phyloP scores from a whole-genome alignment of 352 stramenopile genomes.

The Achlya hypogyna region DNA sequence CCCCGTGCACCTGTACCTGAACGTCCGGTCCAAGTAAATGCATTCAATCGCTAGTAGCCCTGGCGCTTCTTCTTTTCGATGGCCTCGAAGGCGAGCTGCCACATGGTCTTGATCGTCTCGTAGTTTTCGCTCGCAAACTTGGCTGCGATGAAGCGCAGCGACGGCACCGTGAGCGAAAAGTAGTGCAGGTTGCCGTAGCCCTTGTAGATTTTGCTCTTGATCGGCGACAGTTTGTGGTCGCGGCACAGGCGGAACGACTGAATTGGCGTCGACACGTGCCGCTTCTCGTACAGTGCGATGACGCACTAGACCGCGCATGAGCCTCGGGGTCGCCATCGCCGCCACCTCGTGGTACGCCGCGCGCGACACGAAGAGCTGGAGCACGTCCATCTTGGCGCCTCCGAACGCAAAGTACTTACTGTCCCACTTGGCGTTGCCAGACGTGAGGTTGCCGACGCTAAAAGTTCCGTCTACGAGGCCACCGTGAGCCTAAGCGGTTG shows the following conservation, averaged over 20 bases:
- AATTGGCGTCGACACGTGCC: conserved; percentile 70
- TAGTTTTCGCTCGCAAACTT: conserved; percentile 82
- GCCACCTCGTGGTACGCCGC: conserved; percentile 69
- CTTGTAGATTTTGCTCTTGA: conserved; percentile 86
- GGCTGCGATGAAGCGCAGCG: conserved; percentile 65
- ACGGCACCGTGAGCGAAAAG: conserved; percentile 72
- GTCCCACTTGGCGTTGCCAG: conserved; percentile 62
- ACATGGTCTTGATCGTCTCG: conserved; percentile 72
- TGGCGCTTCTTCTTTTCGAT: conserved; percentile 73
- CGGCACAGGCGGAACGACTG: conserved; percentile 72
- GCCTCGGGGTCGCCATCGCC: background rate
- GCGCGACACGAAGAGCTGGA: conserved; percentile 77
- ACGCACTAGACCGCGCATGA: conserved; percentile 37
- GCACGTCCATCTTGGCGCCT: conserved; percentile 67
- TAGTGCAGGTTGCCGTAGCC: conserved; percentile 79
- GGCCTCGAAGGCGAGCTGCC: conserved; percentile 67
- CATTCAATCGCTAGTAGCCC: conserved; percentile 1
- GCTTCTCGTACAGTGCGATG: conserved; percentile 79
- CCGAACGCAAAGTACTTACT: conserved; percentile 78
- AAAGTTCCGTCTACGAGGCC: conserved; percentile 63
- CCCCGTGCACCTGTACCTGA: conserved; percentile 75
- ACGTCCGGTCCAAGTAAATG: conserved; percentile 45
- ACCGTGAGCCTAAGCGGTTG: background rate
- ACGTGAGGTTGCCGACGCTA: conserved; percentile 70
- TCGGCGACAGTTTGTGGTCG: conserved; percentile 78